These are phyloP conservation scores for Aureobasidium zeae DNA, from an alignment of 2,329 filamentous ascomycete species.

Conservation along the genomic window DNA sequence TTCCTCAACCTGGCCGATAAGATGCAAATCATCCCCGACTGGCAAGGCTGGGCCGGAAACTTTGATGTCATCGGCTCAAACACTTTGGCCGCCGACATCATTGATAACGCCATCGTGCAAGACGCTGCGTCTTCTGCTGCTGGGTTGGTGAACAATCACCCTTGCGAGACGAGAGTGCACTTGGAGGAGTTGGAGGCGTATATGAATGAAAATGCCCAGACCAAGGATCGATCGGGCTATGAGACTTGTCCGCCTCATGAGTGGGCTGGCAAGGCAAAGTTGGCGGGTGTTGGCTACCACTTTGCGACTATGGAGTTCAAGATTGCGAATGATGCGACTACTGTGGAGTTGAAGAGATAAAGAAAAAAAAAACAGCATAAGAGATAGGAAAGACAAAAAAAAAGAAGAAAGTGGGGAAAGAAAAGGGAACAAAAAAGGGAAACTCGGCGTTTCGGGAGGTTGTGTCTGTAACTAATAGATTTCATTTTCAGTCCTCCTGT, in stretches of 20 bases:
- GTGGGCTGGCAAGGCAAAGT: not conserved
- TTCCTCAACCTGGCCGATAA: not conserved
- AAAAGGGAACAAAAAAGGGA: too few relatives aligned
- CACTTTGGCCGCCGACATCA: not conserved
- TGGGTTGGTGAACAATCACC: not conserved
- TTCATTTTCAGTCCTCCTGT: too few relatives aligned
- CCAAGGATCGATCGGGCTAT: not conserved
- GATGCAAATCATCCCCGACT: not conserved
- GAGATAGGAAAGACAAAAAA: too few relatives aligned
- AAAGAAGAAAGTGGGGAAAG: too few relatives aligned
- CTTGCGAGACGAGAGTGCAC: not conserved
- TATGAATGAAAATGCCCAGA: not conserved
- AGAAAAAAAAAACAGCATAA: too few relatives aligned
- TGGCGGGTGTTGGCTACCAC: not conserved
- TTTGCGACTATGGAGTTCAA: not conserved
- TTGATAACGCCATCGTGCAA: not conserved
- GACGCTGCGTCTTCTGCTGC: not conserved
- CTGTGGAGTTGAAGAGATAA: too few relatives aligned
- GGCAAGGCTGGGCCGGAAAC: not conserved
- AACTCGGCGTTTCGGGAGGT: too few relatives aligned
- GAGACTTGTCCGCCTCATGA: not conserved
- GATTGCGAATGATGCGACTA: not conserved
- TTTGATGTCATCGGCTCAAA: not conserved
- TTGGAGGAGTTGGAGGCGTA: not conserved
- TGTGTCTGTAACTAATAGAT: too few relatives aligned